A percentile compares a stretch with the other conserved stretches of the same genome.
These are phyloP conservation scores for Bacterosira constricta DNA, from an alignment of 108 stramenopile species.

Conservation along the genomic window DNA sequence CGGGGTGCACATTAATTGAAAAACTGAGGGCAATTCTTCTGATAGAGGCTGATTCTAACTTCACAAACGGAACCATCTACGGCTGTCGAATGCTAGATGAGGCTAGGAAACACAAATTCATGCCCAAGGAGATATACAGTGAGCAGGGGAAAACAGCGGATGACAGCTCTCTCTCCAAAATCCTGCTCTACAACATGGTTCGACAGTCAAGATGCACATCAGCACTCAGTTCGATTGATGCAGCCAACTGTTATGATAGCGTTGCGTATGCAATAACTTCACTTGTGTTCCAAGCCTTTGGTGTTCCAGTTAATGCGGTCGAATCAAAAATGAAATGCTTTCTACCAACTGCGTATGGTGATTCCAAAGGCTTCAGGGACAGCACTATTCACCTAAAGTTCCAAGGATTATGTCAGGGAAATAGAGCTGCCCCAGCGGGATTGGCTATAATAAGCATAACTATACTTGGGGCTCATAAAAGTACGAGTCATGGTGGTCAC, in stretches of 20 bases:
- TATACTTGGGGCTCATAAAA: too few relatives aligned
- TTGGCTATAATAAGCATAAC: too few relatives aligned
- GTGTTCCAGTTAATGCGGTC: neutral
- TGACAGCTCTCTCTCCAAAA: constrained; percentile 1
- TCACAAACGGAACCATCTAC: neutral
- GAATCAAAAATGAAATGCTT: too few relatives aligned
- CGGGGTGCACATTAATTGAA: neutral
- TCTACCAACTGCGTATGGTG: too few relatives aligned
- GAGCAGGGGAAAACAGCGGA: neutral
- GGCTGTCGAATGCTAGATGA: neutral
- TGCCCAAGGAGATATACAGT: neutral
- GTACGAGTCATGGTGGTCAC: constrained; percentile 14
- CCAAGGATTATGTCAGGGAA: too few relatives aligned
- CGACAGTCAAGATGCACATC: neutral
- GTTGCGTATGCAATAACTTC: constrained; percentile 9
- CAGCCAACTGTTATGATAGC: constrained; percentile 4
- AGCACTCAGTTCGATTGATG: constrained; percentile 6
- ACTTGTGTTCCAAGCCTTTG: constrained; percentile 22
- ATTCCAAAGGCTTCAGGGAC: too few relatives aligned
- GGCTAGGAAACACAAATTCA: neutral
- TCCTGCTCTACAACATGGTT: neutral
- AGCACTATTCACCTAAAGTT: too few relatives aligned
- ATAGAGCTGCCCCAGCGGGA: too few relatives aligned
- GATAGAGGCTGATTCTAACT: neutral
- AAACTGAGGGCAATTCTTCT: constrained; percentile 5